Evolutionary conservation across 495 filamentous ascomycete genomes (phyloP), one percentile per base, ranked within the genome.

Genomic region (Cryomyces minteri): DNA sequence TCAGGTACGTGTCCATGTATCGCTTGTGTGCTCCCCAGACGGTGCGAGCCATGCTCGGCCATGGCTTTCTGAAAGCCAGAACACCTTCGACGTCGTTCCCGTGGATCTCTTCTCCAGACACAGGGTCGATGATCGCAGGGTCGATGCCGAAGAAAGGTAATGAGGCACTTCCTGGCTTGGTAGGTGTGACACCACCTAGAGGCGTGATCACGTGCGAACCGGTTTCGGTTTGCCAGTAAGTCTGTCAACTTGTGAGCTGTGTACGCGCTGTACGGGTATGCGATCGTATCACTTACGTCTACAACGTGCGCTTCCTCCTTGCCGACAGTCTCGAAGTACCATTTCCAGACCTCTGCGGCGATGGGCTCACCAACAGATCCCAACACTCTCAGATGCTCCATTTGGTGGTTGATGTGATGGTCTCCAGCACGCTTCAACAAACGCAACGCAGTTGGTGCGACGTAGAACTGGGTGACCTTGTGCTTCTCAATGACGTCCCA

Each of bases 171-270:
- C 81, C 81, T 32, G 81, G 81, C 61, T 86, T 86, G 32, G 82
- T 84, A 5, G 82, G 80, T 6, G 81, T 86, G 31, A 83, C 64
- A 54, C 81, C 82, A 33, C 72, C 80, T 30, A 86, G 71, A 11
- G 81, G 81, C 5, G 80, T 77, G 53, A 86, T 85, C 51, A 93
- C 86, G 60, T 96, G 79, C 41, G 87, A 96, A 44, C 90, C 90
- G 7, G 90, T 99, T 69, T 99, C 90, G 49, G 90, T 99, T 78
- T 99, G 90, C 92, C 90, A 99, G 72, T 99, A 99, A 40, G 90
- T 99, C 87, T 96, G 56, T 43, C 12, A 29, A 29, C 12, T n/a
- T 43, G 14, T 62, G 32, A 46, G 50, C 41, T 41, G 42, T 28
- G n/a, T 32, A 51, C 33, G 52, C 34, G 33, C 43, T 37, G n/a